phyloP scores from a whole-genome alignment of 495 filamentous ascomycete species.

The Articulospora tetracladia region DNA sequence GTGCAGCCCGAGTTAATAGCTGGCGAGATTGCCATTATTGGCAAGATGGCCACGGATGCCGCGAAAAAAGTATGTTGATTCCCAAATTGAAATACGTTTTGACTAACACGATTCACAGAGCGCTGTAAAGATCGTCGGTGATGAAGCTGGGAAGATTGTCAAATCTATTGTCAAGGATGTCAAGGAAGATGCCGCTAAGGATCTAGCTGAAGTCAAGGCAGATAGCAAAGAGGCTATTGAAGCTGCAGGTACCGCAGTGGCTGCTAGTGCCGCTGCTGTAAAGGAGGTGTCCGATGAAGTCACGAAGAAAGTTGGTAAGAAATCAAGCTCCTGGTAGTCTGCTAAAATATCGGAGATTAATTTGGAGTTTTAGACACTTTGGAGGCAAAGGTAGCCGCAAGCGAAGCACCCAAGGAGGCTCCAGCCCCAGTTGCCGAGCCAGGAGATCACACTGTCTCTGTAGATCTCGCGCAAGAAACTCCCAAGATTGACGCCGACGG shows the following conservation, averaged over 20 bases:
- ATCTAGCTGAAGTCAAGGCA: background rate
- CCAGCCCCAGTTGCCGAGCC: background rate
- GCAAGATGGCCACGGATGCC: conserved; percentile 45
- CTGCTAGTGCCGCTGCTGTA: background rate
- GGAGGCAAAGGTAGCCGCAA: background rate
- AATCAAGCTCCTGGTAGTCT: background rate
- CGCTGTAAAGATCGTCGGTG: conserved; percentile 5
- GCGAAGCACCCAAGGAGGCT: background rate
- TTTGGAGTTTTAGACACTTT: background rate
- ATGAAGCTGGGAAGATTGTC: conserved; percentile 8
- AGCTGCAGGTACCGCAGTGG: background rate
- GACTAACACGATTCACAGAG: background rate
- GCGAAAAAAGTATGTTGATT: conserved; percentile 2
- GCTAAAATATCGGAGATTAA: background rate
- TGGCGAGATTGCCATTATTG: conserved; percentile 64
- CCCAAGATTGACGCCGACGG: background rate
- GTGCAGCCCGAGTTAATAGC: conserved; percentile 40
- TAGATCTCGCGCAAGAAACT: background rate
- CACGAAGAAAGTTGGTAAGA: background rate
- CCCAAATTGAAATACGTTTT: background rate
- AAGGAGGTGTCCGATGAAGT: background rate
- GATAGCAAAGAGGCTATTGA: conserved; percentile 1
- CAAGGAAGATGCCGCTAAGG: conserved; percentile 2
- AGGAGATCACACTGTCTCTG: background rate
- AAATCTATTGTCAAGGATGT: conserved; percentile 12